Evolutionary conservation across 2,329 filamentous ascomycete genomes (phyloP).

Genomic region (Exophiala viscosa): DNA sequence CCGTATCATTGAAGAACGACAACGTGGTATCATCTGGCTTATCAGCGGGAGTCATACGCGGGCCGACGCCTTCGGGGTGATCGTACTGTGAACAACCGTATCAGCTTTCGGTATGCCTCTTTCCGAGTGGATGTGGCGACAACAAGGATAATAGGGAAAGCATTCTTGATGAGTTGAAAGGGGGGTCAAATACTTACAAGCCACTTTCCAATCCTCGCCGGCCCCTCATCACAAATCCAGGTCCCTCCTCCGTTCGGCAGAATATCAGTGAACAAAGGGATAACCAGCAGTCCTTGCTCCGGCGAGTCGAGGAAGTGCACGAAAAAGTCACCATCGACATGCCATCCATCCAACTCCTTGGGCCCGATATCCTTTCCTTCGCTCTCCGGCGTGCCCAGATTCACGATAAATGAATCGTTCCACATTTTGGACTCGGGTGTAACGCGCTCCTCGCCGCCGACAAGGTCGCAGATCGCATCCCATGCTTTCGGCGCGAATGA

Average conservation of each 20-base stretch:
- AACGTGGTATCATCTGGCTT: constrained; percentile 9
- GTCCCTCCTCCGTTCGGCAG: constrained; percentile 60
- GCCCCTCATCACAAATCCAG: constrained; percentile 57
- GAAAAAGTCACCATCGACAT: constrained; percentile 70
- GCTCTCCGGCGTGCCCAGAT: constrained; percentile 57
- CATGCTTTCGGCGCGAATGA: constrained; percentile 62
- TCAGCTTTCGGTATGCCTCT: too few relatives aligned
- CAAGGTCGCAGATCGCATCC: constrained; percentile 63
- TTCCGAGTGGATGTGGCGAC: constrained; percentile 46
- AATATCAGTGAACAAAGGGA: constrained; percentile 65
- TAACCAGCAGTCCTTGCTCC: constrained; percentile 66
- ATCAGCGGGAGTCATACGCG: constrained; percentile 55
- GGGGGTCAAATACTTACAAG: too few relatives aligned
- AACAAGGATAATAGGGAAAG: constrained; percentile 40
- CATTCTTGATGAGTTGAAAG: too few relatives aligned
- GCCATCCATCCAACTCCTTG: constrained; percentile 57
- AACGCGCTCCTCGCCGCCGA: constrained; percentile 59
- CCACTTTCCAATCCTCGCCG: too few relatives aligned
- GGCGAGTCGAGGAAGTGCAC: constrained; percentile 67
- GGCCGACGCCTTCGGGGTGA: constrained; percentile 62
- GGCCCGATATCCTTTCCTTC: constrained; percentile 52
- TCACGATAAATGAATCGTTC: constrained; percentile 67
- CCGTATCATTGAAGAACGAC: background rate
- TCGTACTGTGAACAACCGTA: constrained; percentile 39
- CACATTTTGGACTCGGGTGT: constrained; percentile 48